Base-by-base conservation (phyloP, 306 rosid genomes). In the Prinsepia uniflora region DNA sequence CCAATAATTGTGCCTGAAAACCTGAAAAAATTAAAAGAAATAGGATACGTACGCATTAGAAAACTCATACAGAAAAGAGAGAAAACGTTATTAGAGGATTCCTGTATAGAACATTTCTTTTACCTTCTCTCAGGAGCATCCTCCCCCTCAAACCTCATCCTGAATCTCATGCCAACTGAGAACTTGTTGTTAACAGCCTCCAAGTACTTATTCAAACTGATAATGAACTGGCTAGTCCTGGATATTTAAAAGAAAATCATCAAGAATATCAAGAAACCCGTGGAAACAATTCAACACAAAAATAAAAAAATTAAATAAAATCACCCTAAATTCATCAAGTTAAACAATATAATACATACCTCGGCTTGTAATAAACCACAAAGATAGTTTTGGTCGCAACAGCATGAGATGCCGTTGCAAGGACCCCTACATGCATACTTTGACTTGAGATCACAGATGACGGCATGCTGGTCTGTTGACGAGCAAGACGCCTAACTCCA, bases 321-420 rank as follows among this genome's bases (percentile, higher is more conserved):
- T 34, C 47, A 59, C n/a, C 43, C 57, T 42, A 24, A 50, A 50
- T 61, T 52, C 52, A 18, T 8, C 20, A 45, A 49, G 63, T 71
- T 36, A n/a, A 69, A 75, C 55, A 70, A 10, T 60, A 66, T 56
- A 55, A 4, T 10, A 68, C 14, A n/a, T 74, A 89, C 99, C 99
- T 86, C 44, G 97, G 99, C 81, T 91, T 94, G 73, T 94, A 87
- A 76, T 83, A 94, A 22, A 94, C 97, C 9, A 85, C 79, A 50
- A 94, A 94, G 55, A 83, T 80, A 66, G 96, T 94, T 72, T 82
- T 87, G 56, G 97, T 86, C 22, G 87, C 71, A 79, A 89, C 92
- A 65, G 99, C 97, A 78, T 94, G 97, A 30, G 96, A 89, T 64
- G 99, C 99, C 69, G 99, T 94, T 56, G 97, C 99, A 19, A 94